phyloP scores from a whole-genome alignment of 2,329 filamentous ascomycete species.

The Pyrenophora seminiperda region DNA sequence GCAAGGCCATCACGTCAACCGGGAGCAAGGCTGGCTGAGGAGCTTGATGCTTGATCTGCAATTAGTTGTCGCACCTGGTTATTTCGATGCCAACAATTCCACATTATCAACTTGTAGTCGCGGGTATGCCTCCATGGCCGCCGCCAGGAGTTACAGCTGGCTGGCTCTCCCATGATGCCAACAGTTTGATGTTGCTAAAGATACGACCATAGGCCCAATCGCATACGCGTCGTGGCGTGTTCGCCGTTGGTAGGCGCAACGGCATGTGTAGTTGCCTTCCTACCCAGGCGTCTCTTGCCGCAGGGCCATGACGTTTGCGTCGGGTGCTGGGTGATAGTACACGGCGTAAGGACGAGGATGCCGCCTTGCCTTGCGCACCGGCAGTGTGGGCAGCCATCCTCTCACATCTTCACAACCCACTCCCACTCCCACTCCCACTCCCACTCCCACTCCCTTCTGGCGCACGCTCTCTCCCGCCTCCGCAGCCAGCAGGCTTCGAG shows the following conservation, averaged over 20 bases:
- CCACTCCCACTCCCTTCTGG: too few relatives aligned
- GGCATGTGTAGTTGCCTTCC: not conserved
- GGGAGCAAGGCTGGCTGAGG: not conserved
- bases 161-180: not conserved
- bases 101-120: not conserved
- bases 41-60: not conserved
- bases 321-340: constrained; percentile 3
- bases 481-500: constrained; percentile 9
- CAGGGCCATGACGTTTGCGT: constrained; percentile 14
- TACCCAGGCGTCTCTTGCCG: constrained; percentile 3
- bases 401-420: not conserved
- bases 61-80: not conserved
- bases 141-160: too few relatives aligned
- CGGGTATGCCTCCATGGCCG: too few relatives aligned
- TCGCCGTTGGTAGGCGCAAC: not conserved
- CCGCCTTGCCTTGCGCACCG: constrained; percentile 4
- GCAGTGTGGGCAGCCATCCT: not conserved
- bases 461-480: constrained; percentile 3
- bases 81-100: not conserved
- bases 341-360: constrained; percentile 12
- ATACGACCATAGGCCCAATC: constrained; percentile 6
- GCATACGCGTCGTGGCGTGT: not conserved
- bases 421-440: too few relatives aligned
- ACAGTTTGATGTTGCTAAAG: constrained; percentile 9
- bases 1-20: constrained; percentile 3